These are phyloP conservation scores for Vicia sativa DNA, from an alignment of 306 rosid species.

Conservation along the genomic window DNA sequence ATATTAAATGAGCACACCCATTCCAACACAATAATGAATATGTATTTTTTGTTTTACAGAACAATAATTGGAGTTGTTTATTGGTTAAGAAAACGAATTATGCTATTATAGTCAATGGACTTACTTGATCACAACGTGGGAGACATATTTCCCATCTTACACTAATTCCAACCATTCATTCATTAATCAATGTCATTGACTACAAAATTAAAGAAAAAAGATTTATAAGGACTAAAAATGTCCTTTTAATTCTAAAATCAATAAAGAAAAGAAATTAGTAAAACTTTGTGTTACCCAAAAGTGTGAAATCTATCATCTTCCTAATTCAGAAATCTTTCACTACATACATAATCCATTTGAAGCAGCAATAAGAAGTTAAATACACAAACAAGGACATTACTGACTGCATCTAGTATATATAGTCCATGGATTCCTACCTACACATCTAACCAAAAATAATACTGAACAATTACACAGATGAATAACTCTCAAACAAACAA, in stretches of 20 bases:
- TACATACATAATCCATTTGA: constrained; percentile 49
- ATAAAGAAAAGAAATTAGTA: not conserved
- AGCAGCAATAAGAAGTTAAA: constrained; percentile 33
- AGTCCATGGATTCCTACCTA: constrained; percentile 46
- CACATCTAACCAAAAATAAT: constrained; percentile 41
- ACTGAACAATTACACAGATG: constrained; percentile 36
- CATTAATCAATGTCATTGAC: too few species aligned
- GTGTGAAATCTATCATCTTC: constrained; percentile 27
- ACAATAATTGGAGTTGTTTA: not conserved
- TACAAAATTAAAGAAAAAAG: not conserved
- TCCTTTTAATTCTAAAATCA: not conserved
- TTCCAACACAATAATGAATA: too few species aligned
- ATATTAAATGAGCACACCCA: too few species aligned
- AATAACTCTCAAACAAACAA: constrained; percentile 30
- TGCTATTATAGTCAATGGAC: not conserved
- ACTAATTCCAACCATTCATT: too few species aligned
- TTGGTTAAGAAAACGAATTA: not conserved
- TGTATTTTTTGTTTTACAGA: not conserved
- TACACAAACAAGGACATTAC: constrained; percentile 33
- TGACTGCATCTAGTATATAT: constrained; percentile 32
- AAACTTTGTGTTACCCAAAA: not conserved
- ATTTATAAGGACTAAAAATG: not conserved
- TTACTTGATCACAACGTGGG: not conserved
- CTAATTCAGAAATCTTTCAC: constrained; percentile 39
- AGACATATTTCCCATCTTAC: too few species aligned